Evolutionary conservation across 169 alveolate species (phyloP), one percentile per base, ranked within the genome.

Genomic region (Ichthyophthirius multifiliis): DNA sequence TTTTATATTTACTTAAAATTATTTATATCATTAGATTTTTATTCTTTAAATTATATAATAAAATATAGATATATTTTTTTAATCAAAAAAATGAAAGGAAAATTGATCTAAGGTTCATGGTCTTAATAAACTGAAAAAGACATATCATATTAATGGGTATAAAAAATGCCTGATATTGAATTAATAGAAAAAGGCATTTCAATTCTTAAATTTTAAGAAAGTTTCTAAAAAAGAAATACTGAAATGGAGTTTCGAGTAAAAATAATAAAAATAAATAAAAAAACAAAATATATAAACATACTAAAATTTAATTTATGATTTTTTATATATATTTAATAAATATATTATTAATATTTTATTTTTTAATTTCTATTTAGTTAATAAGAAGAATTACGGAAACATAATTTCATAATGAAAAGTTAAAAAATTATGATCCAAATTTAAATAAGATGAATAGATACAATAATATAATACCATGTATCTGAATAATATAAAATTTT

Each of bases 341-440:
- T n/a, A n/a, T n/a, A n/a, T n/a, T 45, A 6, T 45, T 6, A 45
- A 16, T 45, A 6, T 5, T 45, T 45, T 6, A 6, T 45, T 6
- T n/a, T 4, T 45, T 6, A 45, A 45, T 13, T 45, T 6, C 18
- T 45, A 9, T 9, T n/a, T 6, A 75, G 76, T 12, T 84, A 23
- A 30, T 84, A 31, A 39, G 86, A 67, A 77, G 82, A 48, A 44
- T 84, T 20, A 84, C 90, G 5, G 83, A 77, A 77, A 84, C 90
- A n/a, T 34, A 84, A 32, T 30, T 65, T 35, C 90, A 84, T 31
- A 63, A 55, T 44, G 73, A 77, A 16, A 45, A 44, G 37, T 64
- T 77, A 12, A 45, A 45, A 35, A 82, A 74, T 34, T 65, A 65
- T 37, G 43, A 75, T 32, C 79, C 90, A 5, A 67, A 55, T 27